Base-by-base conservation (phyloP, 805 yeast genomes). In the Wickerhamiella nectarea region DNA sequence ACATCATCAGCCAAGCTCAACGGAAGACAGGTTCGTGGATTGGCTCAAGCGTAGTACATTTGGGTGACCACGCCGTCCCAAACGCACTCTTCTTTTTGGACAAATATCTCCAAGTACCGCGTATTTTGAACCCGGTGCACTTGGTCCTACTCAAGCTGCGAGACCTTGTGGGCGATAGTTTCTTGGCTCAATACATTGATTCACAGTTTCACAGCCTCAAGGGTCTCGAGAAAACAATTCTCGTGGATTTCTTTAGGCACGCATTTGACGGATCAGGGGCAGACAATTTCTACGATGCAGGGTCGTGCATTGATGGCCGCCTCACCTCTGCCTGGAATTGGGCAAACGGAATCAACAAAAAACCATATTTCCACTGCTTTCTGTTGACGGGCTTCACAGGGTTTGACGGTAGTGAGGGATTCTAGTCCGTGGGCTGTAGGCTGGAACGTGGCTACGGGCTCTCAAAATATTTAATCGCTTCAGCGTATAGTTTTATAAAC, bases 31-130 rank as follows among this genome's bases (percentile, higher is more conserved):
- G 78, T 3, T 63, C 71, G 2, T 81, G 91, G 89, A 78, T 81
- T 26, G 93, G 93, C 2, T 76, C 84, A 4, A 74, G 81, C 12
- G 89, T 79, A 18, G 80, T 81, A 19, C 93, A 81, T 59, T 56
- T 82, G 14, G 93, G 91, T 34, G 93, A 81, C 58, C 80, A 77
- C 52, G 81, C 87, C 1, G 93, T 81, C 4, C 93, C 93, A 2
- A 81, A 81, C 57, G 86, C 89, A 0, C 58, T 82, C 47, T 80
- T 80, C 56, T 81, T 81, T 64, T 61, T 81, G 42, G 91, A 81
- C 59, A 81, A 82, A 57, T 81, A 81, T 56, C 71, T 78, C 24
- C 93, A 81, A 58, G 83, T 82, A 2, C 91, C 91, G 24, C 70
- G 78, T 41, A 80, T 81, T 29, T 61, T 81, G 52, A 80, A 75